phyloP scores from a whole-genome alignment of 108 stramenopile genomes.

The Bacterosira constricta region DNA sequence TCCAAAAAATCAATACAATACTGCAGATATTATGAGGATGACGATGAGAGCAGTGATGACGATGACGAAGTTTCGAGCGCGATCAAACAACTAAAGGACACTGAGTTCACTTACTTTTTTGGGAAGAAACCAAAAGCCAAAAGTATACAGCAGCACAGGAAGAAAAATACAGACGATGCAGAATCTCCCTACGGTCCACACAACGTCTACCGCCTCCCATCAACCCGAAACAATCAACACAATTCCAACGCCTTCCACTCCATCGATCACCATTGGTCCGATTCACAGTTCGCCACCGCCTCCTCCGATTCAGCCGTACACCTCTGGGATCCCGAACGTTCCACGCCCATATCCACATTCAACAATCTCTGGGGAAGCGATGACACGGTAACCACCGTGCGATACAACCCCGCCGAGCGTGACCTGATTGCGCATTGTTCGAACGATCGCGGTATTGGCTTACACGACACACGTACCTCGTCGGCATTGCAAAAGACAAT shows the following conservation, averaged over 20 bases:
- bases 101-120: too few species aligned
- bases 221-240: background rate
- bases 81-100: too few species aligned
- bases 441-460: conserved; percentile 89
- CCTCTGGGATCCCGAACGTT: conserved; percentile 90
- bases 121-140: conserved; percentile 9
- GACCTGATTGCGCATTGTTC: conserved; percentile 89
- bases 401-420: conserved; percentile 96
- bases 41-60: conserved; percentile 28
- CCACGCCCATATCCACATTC: conserved; percentile 81
- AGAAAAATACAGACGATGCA: conserved; percentile 14
- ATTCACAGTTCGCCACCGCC: conserved; percentile 86
- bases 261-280: conserved; percentile 95
- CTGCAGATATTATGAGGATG: conserved; percentile 8
- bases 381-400: conserved; percentile 87
- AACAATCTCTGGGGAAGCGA: conserved; percentile 92
- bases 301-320: conserved; percentile 85
- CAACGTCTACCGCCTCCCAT: conserved; percentile 30
- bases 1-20: conserved; percentile 3
- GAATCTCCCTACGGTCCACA: conserved; percentile 32
- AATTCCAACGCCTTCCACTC: conserved; percentile 70
- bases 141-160: background rate
- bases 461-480: conserved; percentile 91
- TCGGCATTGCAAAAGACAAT: conserved; percentile 92
- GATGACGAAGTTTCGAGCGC: conserved; percentile 18